Base-by-base conservation (phyloP, 2,329 filamentous ascomycete genomes). In the Pseudocercospora musae region DNA sequence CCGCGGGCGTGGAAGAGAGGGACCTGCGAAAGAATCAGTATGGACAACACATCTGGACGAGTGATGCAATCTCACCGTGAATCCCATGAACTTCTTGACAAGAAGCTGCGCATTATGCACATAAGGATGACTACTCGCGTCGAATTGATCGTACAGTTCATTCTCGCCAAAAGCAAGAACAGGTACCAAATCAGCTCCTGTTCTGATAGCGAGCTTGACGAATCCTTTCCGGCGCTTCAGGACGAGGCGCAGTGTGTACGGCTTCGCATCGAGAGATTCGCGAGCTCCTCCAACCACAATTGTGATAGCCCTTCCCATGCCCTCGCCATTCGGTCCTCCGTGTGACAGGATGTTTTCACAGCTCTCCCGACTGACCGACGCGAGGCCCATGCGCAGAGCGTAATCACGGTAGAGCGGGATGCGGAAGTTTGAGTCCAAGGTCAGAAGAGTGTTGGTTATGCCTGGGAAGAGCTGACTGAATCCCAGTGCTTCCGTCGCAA, bases 331-430 rank as follows among this genome's bases (percentile, higher is more conserved):
- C 4, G 80, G 77, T 0, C 93, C 92, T 18, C 93, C 93, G 69
- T 86, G 90, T 42, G 86, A 90, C 15, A 99, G 83, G 7, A 95
- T 81, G 72, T 97, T 96, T 76, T 93, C 89, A 76, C 96, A 97
- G 3, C 90, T 94, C 74, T 96, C 91, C 70, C 92, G 90, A 1
- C 91, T 96, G 9, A 99, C 95, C 4, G 91, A 96, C 7, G 87
- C 88, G 42, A 98, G 81, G 5, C 95, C 95, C 83, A 96, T 88
- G 52, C 89, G 86, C 52, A 98, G 83, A n/a, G 94, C 87, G 76
- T 96, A 98, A 76, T 99, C 94, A 62, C 95, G 87, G 77, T 98
- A 97, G 50, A 98, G 84, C 0, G 95, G 95, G 40, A 97, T 89
- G 58, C 91, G 88, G 77, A 99, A 98, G 79, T 98, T 99, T 57